Evolutionary conservation across 2,329 filamentous ascomycete genomes (phyloP).

Genomic region (Corinectria fuckeliana): DNA sequence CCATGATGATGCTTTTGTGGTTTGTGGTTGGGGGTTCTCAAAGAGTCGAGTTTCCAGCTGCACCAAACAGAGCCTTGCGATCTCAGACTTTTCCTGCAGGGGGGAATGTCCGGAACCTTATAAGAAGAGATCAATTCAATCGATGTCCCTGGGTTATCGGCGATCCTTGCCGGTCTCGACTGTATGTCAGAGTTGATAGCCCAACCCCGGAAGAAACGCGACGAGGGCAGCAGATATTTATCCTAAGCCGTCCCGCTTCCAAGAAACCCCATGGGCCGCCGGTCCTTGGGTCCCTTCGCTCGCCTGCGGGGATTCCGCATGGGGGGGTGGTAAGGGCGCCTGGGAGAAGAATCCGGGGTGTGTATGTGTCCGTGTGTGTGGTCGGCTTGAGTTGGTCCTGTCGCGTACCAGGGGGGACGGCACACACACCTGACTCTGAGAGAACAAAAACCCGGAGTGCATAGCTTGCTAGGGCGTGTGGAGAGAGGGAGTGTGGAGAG

Average conservation of each 20-base stretch:
- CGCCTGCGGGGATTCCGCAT: constrained; percentile 11
- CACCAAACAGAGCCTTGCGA: not conserved
- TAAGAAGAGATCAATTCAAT: not conserved
- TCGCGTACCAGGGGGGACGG: constrained; percentile 1
- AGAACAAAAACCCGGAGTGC: not conserved
- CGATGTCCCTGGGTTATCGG: not conserved
- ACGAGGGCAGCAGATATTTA: constrained; percentile 31
- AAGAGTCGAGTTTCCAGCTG: not conserved
- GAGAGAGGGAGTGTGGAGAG: constrained; percentile 6
- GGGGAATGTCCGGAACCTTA: not conserved
- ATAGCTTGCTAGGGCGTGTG: not conserved
- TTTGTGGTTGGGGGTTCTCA: not conserved
- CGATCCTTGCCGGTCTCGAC: constrained; percentile 15
- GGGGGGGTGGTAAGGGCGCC: constrained; percentile 7
- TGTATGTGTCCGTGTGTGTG: not conserved
- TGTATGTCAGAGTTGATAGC: constrained; percentile 4
- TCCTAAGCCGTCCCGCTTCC: constrained; percentile 11
- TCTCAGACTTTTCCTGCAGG: not conserved
- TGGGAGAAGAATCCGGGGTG: constrained; percentile 32
- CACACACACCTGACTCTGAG: not conserved
- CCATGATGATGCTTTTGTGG: constrained; percentile 36
- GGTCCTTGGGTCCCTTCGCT: not conserved
- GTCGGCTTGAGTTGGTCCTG: constrained; percentile 3
- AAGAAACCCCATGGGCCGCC: constrained; percentile 11
- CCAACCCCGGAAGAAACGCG: constrained; percentile 13